Evolutionary conservation across 208 protist species (phyloP).

Genomic region (Polymyxa betae): DNA sequence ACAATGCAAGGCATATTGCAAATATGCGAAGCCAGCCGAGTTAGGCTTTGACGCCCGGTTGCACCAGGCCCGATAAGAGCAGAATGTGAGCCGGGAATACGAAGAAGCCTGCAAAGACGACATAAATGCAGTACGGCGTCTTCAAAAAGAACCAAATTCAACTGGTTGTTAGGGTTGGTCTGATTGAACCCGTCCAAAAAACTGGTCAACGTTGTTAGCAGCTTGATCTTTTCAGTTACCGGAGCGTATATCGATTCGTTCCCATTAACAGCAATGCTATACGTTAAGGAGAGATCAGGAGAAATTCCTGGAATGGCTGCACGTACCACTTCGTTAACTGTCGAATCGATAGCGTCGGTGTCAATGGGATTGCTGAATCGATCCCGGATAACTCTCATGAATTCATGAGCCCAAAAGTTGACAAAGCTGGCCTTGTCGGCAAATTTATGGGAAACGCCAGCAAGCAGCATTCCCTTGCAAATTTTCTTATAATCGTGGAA

Average conservation of each 20-base stretch:
- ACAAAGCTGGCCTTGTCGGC: constrained; percentile 49
- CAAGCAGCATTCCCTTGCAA: background rate
- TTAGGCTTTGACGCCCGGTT: constrained; percentile 91
- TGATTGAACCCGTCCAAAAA: constrained; percentile 89
- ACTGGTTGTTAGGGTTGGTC: constrained; percentile 79
- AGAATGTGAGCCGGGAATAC: constrained; percentile 89
- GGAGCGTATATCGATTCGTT: constrained; percentile 66
- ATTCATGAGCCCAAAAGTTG: constrained; percentile 74
- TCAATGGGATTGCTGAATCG: constrained; percentile 56
- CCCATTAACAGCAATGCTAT: constrained; percentile 57
- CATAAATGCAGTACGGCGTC: constrained; percentile 92
- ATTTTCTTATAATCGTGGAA: background rate
- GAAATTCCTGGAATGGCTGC: background rate
- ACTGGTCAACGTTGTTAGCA: constrained; percentile 67
- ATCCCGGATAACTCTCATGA: constrained; percentile 70
- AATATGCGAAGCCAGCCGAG: constrained; percentile 86
- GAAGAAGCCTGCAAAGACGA: constrained; percentile 90
- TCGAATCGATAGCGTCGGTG: background rate
- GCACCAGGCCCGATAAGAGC: constrained; percentile 78
- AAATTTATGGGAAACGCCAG: constrained; percentile 15
- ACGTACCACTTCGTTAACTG: background rate
- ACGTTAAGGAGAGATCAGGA: background rate
- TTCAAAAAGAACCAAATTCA: constrained; percentile 94
- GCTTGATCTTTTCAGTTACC: constrained; percentile 62
- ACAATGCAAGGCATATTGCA: constrained; percentile 82